phyloP scores from a whole-genome alignment of 2,329 filamentous ascomycete genomes.

The Fusarium burgessii region DNA sequence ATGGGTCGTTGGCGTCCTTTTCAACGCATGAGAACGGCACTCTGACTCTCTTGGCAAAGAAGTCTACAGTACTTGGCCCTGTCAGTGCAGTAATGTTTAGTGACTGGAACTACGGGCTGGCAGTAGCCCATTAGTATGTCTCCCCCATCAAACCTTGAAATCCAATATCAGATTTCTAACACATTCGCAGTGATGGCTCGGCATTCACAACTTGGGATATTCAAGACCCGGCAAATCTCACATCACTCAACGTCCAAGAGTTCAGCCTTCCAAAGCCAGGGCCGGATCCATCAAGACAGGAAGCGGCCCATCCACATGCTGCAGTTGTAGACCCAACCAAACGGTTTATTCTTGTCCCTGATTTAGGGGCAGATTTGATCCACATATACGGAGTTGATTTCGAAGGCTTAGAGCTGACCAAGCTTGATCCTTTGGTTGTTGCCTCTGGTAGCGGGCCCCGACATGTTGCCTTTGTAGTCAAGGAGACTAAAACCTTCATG shows the following conservation, averaged over 20 bases:
- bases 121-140: slow-evolving; percentile 61
- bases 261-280: slow-evolving; percentile 56
- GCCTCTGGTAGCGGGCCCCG: slow-evolving; percentile 71
- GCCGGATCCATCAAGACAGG: slow-evolving; percentile 61
- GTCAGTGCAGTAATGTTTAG: slow-evolving; percentile 61
- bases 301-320: slow-evolving; percentile 72
- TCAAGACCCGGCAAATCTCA: slow-evolving; percentile 53
- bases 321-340: slow-evolving; percentile 74
- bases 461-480: slow-evolving; percentile 70
- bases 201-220: slow-evolving; percentile 61
- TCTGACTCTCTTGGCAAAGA: slow-evolving; percentile 53
- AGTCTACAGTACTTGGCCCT: slow-evolving; percentile 55
- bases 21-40: slow-evolving; percentile 53
- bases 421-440: slow-evolving; percentile 56
- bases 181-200: slow-evolving; percentile 51
- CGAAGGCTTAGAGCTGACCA: slow-evolving; percentile 58
- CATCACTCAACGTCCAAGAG: slow-evolving; percentile 53
- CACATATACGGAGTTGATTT: slow-evolving; percentile 64
- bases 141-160: neutral
- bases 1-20: slow-evolving; percentile 62
- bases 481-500: slow-evolving; percentile 61
- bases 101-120: slow-evolving; percentile 53
- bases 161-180: slow-evolving; percentile 12
- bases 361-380: slow-evolving; percentile 73
- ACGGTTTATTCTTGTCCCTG: slow-evolving; percentile 72